Conservation (phyloP, 495 filamentous ascomycete genomes). For the Penicillium bovifimosum region DNA sequence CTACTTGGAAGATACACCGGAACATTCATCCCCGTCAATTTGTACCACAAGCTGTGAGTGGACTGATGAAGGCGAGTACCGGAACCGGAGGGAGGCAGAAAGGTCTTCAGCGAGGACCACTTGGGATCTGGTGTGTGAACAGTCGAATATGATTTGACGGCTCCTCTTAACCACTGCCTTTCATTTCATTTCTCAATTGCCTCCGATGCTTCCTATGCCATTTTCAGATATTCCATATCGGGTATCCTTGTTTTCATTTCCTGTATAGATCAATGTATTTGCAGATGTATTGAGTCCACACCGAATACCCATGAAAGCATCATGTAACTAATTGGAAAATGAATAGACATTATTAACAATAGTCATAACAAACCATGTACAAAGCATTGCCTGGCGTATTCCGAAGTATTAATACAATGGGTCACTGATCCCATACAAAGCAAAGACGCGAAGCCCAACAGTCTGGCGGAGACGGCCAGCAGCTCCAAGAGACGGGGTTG, state of each 20-base stretch:
- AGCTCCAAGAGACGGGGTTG: constrained; percentile 22
- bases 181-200: neutral
- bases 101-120: constrained; percentile 3
- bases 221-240: neutral
- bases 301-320: neutral
- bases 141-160: constrained; percentile 11
- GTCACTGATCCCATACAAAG: constrained; percentile 4
- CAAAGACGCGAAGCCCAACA: constrained; percentile 18
- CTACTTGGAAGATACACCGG: neutral
- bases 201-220: too few relatives aligned
- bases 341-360: constrained; percentile 31
- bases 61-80: constrained; percentile 7
- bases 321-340: neutral
- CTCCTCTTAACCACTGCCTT: neutral
- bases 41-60: constrained; percentile 8
- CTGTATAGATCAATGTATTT: neutral
- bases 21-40: neutral
- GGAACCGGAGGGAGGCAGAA: neutral
- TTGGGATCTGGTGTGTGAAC: constrained; percentile 11
- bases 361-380: constrained; percentile 23
- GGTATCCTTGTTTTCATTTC: neutral
- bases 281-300: neutral
- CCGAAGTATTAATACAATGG: constrained; percentile 28
- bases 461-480: constrained; percentile 33
- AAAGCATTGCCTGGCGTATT: constrained; percentile 20